Evolutionary conservation across 73 alveolate genomes (phyloP), one percentile per base, ranked within the genome.

Genomic region (Breviolum minutum): DNA sequence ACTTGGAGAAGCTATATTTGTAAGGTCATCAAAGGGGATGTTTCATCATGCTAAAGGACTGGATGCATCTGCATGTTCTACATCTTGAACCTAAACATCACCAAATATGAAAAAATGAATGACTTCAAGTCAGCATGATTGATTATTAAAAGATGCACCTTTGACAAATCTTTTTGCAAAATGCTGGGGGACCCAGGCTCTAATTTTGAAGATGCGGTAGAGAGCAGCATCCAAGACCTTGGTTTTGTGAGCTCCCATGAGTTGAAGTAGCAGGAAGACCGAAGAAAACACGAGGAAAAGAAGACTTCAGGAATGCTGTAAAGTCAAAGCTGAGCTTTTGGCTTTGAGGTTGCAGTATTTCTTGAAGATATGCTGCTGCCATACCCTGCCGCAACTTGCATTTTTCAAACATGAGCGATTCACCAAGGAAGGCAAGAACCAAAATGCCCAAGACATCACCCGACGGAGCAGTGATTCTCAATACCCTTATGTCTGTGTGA

Each of bases 281-380:
- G 16, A 77, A 16, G 63, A 77, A 13, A 11, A 6, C n/a, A 29
- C 8, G 24, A 29, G 32, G 14, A 16, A 64, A 9, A 26, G 64
- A n/a, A 79, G 87, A 63, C 0, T 16, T 63, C 87, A 26, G 87
- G 61, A 29, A 12, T 26, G 24, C 63, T 79, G 77, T 68, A 17
- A 22, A 68, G 77, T 60, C 86, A 77, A 22, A 26, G 61, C 92
- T 87, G 40, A 63, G 96, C 40, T 26, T 14, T 74, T 17, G 77
- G 32, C 96, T 54, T 90, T 90, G 60, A 90, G 96, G 27, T 90
- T 90, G 96, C 87, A 90, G 87, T 90, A 90, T 68, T 90, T 90
- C 87, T 90, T 90, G 96, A 90, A 90, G 96, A 90, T 90, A 63
- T 90, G 96, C 87, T 90, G 96, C 96, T 90, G 96, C 96, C 96